Evolutionary conservation across 768 basidiomycete genomes (phyloP), one percentile per base, ranked within the genome.

Genomic region (Hypholoma fasciculare): DNA sequence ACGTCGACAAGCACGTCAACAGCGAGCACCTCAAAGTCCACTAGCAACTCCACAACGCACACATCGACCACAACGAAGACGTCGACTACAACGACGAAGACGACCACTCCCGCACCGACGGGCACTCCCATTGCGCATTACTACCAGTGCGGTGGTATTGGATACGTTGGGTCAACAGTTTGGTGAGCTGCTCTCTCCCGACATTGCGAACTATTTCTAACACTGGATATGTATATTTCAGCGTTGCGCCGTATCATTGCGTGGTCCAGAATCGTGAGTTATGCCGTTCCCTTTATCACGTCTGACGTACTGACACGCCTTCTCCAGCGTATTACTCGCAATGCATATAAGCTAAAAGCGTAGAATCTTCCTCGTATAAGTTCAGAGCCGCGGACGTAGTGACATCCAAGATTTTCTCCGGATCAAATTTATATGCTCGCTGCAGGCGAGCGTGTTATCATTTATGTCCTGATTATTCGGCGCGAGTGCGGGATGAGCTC

Each of bases 111-210:
- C 1, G 43, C 38, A 16, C 51, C 51, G 19, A 52, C 51, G n/a
- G 38, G 38, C 7, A 57, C 56, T 7, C 27, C 38, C 6, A 54
- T 61, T 9, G 34, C 60, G 13, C 60, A 61, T 44, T 61, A 61
- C 40, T 61, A 52, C 23, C 60, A 61, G 53, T 61, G 60, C 20
- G 60, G 60, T 37, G 60, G 60, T 0, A 48, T 54, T 20, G 48
- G 48, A 7, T 61, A 61, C 27, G 36, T 44, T 2, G 60, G 60
- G 8, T 23, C 52, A n/a, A 61, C 44, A 16, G 36, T 8, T 19
- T 61, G 60, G 60, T 57, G 20, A 16, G 56, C 13, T 7, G 2
- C 13, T 26, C 5, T 20, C 23, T 13, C 1, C 16, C 7, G 19
- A 1, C 26, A 7, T 34, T 13, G 16, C 1, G 16, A 2, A 17